These are phyloP conservation scores for Phlebiopsis flavidoalba DNA, from an alignment of 768 basidiomycete species.

Conservation along the genomic window DNA sequence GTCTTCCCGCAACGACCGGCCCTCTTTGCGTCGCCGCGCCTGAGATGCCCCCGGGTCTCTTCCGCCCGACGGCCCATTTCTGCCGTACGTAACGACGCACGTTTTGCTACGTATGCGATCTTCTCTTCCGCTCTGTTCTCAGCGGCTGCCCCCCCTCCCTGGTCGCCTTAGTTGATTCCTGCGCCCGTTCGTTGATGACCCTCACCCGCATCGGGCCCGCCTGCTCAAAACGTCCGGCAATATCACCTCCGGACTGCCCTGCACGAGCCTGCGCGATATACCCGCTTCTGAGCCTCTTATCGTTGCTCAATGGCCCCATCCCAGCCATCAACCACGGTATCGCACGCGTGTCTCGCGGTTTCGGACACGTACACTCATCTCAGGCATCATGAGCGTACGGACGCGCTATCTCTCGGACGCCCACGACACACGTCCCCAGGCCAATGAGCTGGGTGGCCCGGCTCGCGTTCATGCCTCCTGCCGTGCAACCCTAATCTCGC, in stretches of 20 bases:
- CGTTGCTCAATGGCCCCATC: background rate
- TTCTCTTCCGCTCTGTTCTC: conserved; percentile 6
- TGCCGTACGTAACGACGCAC: conserved; percentile 8
- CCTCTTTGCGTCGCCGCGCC: background rate
- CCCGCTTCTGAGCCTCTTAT: background rate
- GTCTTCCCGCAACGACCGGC: background rate
- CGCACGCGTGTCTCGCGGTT: background rate
- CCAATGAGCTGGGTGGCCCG: background rate
- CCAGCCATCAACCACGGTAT: background rate
- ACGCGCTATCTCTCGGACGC: background rate
- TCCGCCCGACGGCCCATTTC: background rate
- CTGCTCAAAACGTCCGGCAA: background rate
- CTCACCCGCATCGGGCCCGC: conserved; percentile 8
- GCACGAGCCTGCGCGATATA: background rate
- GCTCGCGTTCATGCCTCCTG: background rate
- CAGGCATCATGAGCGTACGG: no score
- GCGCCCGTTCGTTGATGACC: background rate
- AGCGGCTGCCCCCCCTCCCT: background rate
- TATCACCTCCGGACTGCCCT: background rate
- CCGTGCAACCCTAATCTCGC: background rate
- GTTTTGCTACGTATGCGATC: conserved; percentile 8
- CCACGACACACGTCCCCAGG: background rate
- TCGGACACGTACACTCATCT: no score
- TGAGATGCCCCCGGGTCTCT: background rate
- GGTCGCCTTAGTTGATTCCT: background rate